Conservation (phyloP, 495 filamentous ascomycete genomes). For the Astrothelium subdiscretum region DNA sequence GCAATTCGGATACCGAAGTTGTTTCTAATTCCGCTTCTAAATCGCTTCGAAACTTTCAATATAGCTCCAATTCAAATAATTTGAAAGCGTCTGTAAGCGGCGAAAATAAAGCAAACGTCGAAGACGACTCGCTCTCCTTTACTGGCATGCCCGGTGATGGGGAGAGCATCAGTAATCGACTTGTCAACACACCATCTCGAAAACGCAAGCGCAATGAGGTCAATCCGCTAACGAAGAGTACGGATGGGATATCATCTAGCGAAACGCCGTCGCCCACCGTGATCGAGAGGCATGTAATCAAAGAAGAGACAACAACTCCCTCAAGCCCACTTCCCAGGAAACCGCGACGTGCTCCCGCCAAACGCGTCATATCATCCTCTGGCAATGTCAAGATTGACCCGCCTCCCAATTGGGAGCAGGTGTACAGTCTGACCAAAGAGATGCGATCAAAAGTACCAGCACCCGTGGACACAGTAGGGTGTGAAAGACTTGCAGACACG, state of each 20-base stretch:
- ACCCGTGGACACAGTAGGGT: conserved; percentile 97
- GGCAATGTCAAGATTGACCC: conserved; percentile 48
- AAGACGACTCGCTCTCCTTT: not conserved
- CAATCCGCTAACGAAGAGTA: not conserved
- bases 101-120: not conserved
- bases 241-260: not conserved
- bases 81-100: not conserved
- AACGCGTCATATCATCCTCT: conserved; percentile 45
- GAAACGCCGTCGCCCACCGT: not conserved
- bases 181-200: not conserved
- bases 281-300: not conserved
- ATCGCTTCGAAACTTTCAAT: not conserved
- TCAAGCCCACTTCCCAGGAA: conserved; percentile 19
- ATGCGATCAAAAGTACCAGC: conserved; percentile 71
- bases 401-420: conserved; percentile 72
- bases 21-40: not conserved
- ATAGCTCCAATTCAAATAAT: not conserved
- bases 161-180: not conserved
- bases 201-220: not conserved
- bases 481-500: conserved; percentile 59
- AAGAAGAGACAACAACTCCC: not conserved
- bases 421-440: conserved; percentile 63
- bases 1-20: not conserved
- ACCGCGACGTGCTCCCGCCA: conserved; percentile 50
- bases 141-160: not conserved